These are phyloP conservation scores for Euphorbia tirucalli DNA, from an alignment of 345 rosid genomes.

Conservation along the genomic window DNA sequence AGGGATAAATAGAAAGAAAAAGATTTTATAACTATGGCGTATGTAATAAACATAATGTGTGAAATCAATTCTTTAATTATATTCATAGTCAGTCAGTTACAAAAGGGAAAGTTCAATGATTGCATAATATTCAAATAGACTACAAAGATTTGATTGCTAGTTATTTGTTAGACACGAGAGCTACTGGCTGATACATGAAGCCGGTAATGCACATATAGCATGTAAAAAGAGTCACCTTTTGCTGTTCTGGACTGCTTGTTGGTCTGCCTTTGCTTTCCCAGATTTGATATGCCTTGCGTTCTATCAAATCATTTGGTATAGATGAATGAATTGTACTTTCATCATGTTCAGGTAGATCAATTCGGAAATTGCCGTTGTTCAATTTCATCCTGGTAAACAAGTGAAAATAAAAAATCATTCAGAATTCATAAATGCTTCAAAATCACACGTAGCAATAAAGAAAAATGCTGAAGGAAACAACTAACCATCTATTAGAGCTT, in stretches of 20 bases:
- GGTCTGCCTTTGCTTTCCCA: constrained; percentile 63
- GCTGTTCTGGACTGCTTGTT: constrained; percentile 39
- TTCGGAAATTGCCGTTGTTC: constrained; percentile 51
- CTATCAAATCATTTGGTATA: constrained; percentile 46
- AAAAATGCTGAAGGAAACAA: background rate
- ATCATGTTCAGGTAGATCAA: constrained; percentile 52
- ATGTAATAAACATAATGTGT: no score
- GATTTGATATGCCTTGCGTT: constrained; percentile 46
- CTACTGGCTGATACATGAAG: background rate
- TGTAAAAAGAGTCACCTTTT: constrained; percentile 42
- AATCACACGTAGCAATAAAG: constrained; percentile 3
- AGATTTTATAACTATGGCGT: background rate
- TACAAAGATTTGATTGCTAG: background rate
- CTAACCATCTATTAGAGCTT: constrained; percentile 50
- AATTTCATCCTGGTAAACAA: constrained; percentile 44
- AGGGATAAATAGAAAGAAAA: background rate
- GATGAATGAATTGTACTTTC: constrained; percentile 23
- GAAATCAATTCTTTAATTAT: no score
- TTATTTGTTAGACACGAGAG: background rate
- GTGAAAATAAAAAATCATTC: constrained; percentile 6
- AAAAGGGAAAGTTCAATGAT: no score
- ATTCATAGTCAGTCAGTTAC: no score
- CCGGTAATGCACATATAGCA: no score
- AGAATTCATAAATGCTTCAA: constrained; percentile 9
- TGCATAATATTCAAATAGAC: background rate